phyloP scores from a whole-genome alignment of 2,329 filamentous ascomycete species.

The Cryoendolithus antarcticus region DNA sequence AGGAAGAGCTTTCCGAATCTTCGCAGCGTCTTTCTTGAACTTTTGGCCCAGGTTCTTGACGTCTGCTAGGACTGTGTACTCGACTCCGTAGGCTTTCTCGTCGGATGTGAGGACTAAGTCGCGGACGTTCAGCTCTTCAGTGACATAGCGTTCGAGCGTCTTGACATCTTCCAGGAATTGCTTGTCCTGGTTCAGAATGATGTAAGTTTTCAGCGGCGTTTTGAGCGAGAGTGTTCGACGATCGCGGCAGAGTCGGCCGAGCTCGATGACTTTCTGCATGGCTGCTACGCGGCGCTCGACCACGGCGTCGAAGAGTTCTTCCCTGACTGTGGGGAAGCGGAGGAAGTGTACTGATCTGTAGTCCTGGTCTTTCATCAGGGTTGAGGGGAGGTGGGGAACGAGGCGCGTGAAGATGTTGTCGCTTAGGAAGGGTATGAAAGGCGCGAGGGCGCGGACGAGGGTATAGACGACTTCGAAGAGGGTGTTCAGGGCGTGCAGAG shows the following conservation, averaged over 20 bases:
- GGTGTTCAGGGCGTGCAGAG: constrained; percentile 80
- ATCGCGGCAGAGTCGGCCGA: constrained; percentile 76
- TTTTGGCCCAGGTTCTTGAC: constrained; percentile 95
- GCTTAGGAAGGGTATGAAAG: constrained; percentile 90
- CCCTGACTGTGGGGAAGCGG: constrained; percentile 72
- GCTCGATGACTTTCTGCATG: constrained; percentile 93
- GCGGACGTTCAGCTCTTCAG: constrained; percentile 81
- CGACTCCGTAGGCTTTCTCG: constrained; percentile 81
- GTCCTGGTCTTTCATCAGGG: constrained; percentile 53
- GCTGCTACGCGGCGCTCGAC: constrained; percentile 77
- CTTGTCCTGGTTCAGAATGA: constrained; percentile 74
- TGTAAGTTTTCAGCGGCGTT: constrained; percentile 76
- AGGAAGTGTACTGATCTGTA: constrained; percentile 85
- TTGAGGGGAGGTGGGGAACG: constrained; percentile 66
- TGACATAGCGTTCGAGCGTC: constrained; percentile 76
- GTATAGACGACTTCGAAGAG: constrained; percentile 90
- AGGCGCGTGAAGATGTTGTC: constrained; percentile 87
- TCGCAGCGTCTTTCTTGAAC: constrained; percentile 84
- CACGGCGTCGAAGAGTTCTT: constrained; percentile 74
- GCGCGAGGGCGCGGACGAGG: constrained; percentile 73
- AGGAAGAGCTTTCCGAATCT: constrained; percentile 83
- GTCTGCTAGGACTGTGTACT: constrained; percentile 81
- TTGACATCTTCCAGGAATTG: constrained; percentile 78
- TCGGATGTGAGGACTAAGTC: constrained; percentile 75
- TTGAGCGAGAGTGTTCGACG: constrained; percentile 75